These are phyloP conservation scores for Xylaria scruposa DNA, from an alignment of 495 filamentous ascomycete genomes.

Conservation along the genomic window DNA sequence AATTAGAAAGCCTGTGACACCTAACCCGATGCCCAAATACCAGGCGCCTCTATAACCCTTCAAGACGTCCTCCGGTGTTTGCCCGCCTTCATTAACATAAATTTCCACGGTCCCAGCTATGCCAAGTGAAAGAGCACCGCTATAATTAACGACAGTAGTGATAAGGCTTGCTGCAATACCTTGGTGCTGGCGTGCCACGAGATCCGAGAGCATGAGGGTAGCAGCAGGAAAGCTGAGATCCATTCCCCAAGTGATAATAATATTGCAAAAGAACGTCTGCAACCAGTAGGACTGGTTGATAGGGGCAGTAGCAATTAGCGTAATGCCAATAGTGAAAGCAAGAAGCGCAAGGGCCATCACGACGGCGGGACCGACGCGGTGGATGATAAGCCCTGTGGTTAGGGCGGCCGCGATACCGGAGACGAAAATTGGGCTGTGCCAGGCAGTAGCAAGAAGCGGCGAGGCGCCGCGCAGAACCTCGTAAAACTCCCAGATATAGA, in stretches of 20 bases:
- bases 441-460: slow-evolving; percentile 57
- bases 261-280: slow-evolving; percentile 55
- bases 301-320: slow-evolving; percentile 58
- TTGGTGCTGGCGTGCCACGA: slow-evolving; percentile 53
- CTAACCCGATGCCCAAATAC: slow-evolving; percentile 41
- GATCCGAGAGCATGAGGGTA: slow-evolving; percentile 52
- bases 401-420: slow-evolving; percentile 61
- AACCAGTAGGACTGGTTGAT: slow-evolving; percentile 55
- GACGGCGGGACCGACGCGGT: slow-evolving; percentile 51
- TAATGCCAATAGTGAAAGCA: slow-evolving; percentile 56
- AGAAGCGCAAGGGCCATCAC: slow-evolving; percentile 61
- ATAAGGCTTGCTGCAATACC: slow-evolving; percentile 54
- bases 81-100: slow-evolving; percentile 44
- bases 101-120: slow-evolving; percentile 55
- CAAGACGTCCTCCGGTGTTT: slow-evolving; percentile 42
- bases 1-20: slow-evolving; percentile 34
- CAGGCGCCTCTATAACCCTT: slow-evolving; percentile 49
- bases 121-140: slow-evolving; percentile 55
- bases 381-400: slow-evolving; percentile 57
- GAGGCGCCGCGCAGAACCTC: slow-evolving; percentile 56
- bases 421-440: slow-evolving; percentile 55
- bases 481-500: slow-evolving; percentile 65
- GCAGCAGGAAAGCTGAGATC: slow-evolving; percentile 52
- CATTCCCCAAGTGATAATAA: slow-evolving; percentile 65
- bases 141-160: slow-evolving; percentile 56